Base-by-base conservation (phyloP, 768 basidiomycete genomes). In the Boletus huronensis region DNA sequence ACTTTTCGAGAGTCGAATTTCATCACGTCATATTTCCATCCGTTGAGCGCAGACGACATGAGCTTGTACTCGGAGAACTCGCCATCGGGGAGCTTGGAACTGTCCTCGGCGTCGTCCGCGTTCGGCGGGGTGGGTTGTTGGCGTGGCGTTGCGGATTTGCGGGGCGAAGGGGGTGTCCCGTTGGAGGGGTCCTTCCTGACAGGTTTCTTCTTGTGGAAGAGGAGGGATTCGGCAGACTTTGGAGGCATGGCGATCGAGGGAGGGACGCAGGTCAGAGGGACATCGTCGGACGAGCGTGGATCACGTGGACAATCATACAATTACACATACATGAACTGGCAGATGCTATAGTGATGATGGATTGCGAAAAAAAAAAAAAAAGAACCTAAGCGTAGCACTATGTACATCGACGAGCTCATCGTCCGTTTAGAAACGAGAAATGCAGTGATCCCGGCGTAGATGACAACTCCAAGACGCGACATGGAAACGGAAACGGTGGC, bases 11-110 rank as follows among this genome's bases (percentile, higher is more conserved):
- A 83, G 69, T 90, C 85, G 68, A 95, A 92, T 71, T 92, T 92
- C 88, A 94, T 91, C 54, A 94, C 83, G 72, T 93, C 89, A 78
- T 92, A 90, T 67, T 88, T 90, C 90, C 90, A 93, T 26, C 87
- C 89, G 67, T 89, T 88, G 66, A 87, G 81, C 16, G 83, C 81
- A 28, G 87, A 87, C 7, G 89, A 89, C 70, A 90, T 80, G 64
- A 93, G 81, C 65, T 80, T 81, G 75, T 83, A 93, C 68, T 93
- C 90, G 58, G 82, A 79, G 73, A 74, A 92, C 0, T 83, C 78
- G 58, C 83, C 82, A 38, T 85, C 82, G 35, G 87, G 88, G 39
- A 86, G 79, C 55, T 79, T 75, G 46, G 81, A 65, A 8, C 70
- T 67, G 53, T 79, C 82, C 29, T 84, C 84, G 45, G 75, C 71